Evolutionary conservation across 2,329 filamentous ascomycete genomes (phyloP).

Genomic region (Triangularia setosa): DNA sequence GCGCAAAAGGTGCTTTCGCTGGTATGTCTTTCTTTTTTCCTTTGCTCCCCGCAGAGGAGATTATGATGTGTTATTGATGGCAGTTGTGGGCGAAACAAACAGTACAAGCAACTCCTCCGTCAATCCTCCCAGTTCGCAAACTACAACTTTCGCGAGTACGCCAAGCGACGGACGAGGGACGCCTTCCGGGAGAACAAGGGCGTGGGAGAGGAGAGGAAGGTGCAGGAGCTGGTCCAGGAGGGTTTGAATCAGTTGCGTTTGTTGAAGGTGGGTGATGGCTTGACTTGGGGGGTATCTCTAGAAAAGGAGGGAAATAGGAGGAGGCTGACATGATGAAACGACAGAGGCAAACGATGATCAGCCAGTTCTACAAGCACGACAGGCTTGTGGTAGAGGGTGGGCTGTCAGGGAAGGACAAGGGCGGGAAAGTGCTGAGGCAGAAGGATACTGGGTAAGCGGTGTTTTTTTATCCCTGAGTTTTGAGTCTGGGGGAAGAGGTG

Average conservation of each 20-base stretch:
- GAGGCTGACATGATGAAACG: constrained; percentile 3
- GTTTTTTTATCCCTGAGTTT: constrained; percentile 11
- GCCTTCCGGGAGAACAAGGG: constrained; percentile 77
- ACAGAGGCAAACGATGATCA: constrained; percentile 91
- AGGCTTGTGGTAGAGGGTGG: constrained; percentile 87
- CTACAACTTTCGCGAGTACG: constrained; percentile 98
- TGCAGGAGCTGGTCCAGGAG: constrained; percentile 87
- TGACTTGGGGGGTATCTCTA: background rate
- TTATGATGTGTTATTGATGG: too few species aligned
- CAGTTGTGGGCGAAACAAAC: background rate
- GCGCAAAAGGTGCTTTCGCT: constrained; percentile 53
- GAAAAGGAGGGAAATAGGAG: background rate
- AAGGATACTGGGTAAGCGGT: constrained; percentile 78
- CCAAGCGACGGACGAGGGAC: constrained; percentile 83
- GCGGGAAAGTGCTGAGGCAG: constrained; percentile 63
- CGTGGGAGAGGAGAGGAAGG: constrained; percentile 67
- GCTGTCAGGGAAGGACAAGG: constrained; percentile 70
- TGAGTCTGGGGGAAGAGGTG: background rate
- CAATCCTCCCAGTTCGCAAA: constrained; percentile 82
- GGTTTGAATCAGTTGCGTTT: constrained; percentile 82
- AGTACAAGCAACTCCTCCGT: constrained; percentile 92
- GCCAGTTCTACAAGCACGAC: constrained; percentile 91
- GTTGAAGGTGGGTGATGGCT: constrained; percentile 67
- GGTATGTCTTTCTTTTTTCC: constrained; percentile 3
- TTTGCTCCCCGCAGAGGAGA: too few species aligned